Conservation (phyloP, 2,329 filamentous ascomycete genomes). For the Talaromyces sp. region DNA sequence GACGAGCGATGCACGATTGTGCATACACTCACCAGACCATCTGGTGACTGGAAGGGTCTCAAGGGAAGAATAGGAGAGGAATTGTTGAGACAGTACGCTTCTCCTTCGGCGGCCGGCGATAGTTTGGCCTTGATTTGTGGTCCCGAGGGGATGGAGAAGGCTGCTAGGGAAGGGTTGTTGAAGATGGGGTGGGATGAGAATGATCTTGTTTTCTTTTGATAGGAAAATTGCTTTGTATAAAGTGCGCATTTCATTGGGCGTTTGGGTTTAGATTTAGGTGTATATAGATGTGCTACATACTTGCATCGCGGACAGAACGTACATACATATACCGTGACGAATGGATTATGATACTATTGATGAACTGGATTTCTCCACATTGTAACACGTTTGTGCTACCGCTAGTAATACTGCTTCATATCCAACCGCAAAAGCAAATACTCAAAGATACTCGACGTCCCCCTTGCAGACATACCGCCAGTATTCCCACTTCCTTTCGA, state of each 20-base stretch:
- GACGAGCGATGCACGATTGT: slow-evolving; percentile 55
- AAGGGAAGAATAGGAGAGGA: slow-evolving; percentile 61
- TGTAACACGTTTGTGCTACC: background rate
- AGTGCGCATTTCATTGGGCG: slow-evolving; percentile 3
- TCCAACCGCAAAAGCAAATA: slow-evolving; percentile 66
- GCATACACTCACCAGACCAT: slow-evolving; percentile 63
- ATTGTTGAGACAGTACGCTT: slow-evolving; percentile 56
- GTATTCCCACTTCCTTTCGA: slow-evolving; percentile 8
- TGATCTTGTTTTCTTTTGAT: slow-evolving; percentile 69
- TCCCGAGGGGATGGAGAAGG: slow-evolving; percentile 68
- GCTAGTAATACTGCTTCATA: slow-evolving; percentile 62
- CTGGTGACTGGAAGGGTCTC: slow-evolving; percentile 61
- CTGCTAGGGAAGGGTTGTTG: slow-evolving; percentile 52
- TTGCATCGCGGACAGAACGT: background rate
- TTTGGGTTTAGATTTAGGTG: background rate
- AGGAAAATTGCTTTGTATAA: background rate
- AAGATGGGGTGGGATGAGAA: slow-evolving; percentile 66
- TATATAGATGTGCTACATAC: background rate
- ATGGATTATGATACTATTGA: background rate
- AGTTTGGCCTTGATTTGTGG: slow-evolving; percentile 72
- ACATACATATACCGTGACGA: background rate
- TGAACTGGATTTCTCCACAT: background rate
- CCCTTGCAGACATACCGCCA: background rate
- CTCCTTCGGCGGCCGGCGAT: slow-evolving; percentile 40
- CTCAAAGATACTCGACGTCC: slow-evolving; percentile 54